These are phyloP conservation scores for Hirschfeldia incana DNA, from an alignment of 345 rosid species.

Conservation along the genomic window DNA sequence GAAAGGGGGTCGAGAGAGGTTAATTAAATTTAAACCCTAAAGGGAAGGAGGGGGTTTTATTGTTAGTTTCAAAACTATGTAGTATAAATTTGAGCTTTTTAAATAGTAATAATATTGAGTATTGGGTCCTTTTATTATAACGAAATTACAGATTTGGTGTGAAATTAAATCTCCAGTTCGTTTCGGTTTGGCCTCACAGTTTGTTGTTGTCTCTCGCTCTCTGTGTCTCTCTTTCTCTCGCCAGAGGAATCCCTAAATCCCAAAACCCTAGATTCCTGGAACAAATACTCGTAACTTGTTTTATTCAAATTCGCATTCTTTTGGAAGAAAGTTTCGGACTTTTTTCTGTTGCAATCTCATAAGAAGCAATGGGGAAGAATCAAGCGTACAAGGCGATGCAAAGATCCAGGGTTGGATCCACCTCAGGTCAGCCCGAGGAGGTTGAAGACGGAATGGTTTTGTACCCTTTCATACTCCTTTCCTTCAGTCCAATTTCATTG, in stretches of 20 bases:
- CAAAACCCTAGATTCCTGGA: constrained; percentile 16
- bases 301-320: background rate
- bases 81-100: too few relatives aligned
- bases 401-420: constrained; percentile 82
- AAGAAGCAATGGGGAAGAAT: constrained; percentile 78
- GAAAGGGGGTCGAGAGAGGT: too few relatives aligned
- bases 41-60: too few relatives aligned
- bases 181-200: constrained; percentile 1
- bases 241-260: constrained; percentile 30
- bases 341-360: background rate
- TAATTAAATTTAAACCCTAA: too few relatives aligned
- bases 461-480: constrained; percentile 71
- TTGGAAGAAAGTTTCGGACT: background rate
- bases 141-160: too few relatives aligned
- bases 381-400: constrained; percentile 99
- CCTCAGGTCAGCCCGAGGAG: constrained; percentile 83
- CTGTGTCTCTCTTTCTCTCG: background rate
- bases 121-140: too few relatives aligned
- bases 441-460: constrained; percentile 99
- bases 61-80: too few relatives aligned
- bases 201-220: too few relatives aligned
- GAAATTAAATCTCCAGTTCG: background rate
- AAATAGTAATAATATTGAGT: too few relatives aligned
- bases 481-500: too few relatives aligned
- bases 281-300: background rate